These are phyloP conservation scores for Isoetes engelmannii DNA, from an alignment of 83 land plant species.

Conservation along the genomic window DNA sequence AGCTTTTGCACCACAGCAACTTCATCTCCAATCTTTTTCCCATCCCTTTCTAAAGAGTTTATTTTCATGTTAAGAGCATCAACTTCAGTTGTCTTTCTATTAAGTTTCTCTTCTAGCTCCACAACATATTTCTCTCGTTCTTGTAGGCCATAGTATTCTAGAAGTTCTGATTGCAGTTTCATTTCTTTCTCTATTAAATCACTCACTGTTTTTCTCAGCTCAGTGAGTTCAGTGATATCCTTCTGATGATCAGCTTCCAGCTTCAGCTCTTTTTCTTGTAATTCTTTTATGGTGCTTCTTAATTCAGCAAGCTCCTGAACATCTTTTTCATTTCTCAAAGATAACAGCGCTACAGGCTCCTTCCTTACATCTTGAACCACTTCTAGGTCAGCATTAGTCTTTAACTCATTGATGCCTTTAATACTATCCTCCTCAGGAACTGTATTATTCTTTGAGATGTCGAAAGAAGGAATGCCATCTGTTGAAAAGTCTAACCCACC, in stretches of 20 bases:
- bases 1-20: conserved; percentile 23
- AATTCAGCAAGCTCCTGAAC: neutral
- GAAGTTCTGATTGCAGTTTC: conserved; percentile 81
- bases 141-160: conserved; percentile 86
- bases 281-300: neutral
- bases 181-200: conserved; percentile 74
- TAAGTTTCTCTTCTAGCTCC: conserved; percentile 29
- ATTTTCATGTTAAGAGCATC: conserved; percentile 59
- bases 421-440: conserved; percentile 13
- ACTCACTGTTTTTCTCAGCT: conserved; percentile 52
- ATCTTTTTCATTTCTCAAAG: neutral
- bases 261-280: neutral
- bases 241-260: conserved; percentile 6
- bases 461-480: too few relatives aligned
- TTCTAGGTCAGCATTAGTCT: too few relatives aligned
- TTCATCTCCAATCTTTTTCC: conserved; percentile 76
- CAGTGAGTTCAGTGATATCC: conserved; percentile 52
- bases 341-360: too few relatives aligned
- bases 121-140: conserved; percentile 66
- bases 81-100: conserved; percentile 56
- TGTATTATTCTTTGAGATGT: conserved; percentile 27
- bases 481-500: conserved; percentile 47
- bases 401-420: neutral
- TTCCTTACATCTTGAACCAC: too few relatives aligned
- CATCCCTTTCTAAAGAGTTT: conserved; percentile 55